Evolutionary conservation across 1,139 yeast species (phyloP).

Genomic region (Pichia kudriavzevii): DNA sequence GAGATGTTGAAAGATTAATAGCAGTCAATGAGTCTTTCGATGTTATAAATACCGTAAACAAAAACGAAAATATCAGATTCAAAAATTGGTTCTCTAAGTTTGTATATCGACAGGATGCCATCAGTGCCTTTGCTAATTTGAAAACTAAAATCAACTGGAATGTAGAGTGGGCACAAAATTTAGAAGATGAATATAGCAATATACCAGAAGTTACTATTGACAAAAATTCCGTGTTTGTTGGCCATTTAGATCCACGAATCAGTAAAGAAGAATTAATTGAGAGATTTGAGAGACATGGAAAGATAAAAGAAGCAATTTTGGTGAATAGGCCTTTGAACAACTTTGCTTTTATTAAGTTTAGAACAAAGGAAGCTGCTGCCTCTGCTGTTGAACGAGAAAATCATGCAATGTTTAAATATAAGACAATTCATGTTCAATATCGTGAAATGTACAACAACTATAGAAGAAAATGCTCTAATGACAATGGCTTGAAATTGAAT

Average conservation of each 20-base stretch:
- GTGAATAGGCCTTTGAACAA: constrained; percentile 46
- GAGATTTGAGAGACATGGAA: constrained; percentile 64
- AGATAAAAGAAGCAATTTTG: constrained; percentile 42
- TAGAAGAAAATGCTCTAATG: constrained; percentile 21
- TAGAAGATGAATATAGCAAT: constrained; percentile 37
- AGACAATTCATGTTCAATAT: constrained; percentile 79
- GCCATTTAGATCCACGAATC: constrained; percentile 53
- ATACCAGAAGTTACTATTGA: constrained; percentile 45
- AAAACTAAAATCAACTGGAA: constrained; percentile 44
- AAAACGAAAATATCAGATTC: constrained; percentile 16
- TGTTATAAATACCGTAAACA: constrained; percentile 13
- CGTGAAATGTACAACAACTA: constrained; percentile 48
- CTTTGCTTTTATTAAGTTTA: constrained; percentile 67
- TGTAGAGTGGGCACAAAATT: constrained; percentile 83
- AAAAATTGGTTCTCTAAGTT: constrained; percentile 74
- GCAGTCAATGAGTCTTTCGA: constrained; percentile 37
- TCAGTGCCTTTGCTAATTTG: constrained; percentile 70
- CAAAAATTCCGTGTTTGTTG: constrained; percentile 65
- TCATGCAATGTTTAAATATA: constrained; percentile 63
- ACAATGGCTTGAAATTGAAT: constrained; percentile 35
- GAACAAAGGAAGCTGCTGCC: constrained; percentile 66
- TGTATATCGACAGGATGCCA: constrained; percentile 85
- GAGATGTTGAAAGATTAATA: constrained; percentile 66
- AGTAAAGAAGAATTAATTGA: constrained; percentile 48
- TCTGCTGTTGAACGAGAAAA: constrained; percentile 77